Conservation (phyloP, 257 asterid species). For the Linderniella brevidens region DNA sequence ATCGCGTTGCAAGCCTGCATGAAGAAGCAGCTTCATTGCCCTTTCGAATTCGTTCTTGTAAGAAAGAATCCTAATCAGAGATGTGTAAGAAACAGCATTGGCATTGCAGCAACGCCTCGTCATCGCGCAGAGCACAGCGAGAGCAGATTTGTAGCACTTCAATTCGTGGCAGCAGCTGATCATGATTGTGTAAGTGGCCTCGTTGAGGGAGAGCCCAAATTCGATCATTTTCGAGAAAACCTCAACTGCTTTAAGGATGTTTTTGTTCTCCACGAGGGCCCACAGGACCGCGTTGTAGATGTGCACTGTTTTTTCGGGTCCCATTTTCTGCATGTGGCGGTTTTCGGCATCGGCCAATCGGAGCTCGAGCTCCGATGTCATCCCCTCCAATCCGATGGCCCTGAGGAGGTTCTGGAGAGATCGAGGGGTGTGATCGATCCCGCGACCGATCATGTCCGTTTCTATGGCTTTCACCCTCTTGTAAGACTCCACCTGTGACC, state of each 20-base stretch:
- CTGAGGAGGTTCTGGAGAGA: conserved; percentile 55
- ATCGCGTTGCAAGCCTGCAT: conserved; percentile 41
- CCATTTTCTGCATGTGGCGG: conserved; percentile 15
- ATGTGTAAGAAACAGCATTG: conserved; percentile 31
- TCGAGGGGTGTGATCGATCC: conserved; percentile 53
- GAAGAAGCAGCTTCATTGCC: conserved; percentile 37
- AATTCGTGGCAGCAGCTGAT: conserved; percentile 44
- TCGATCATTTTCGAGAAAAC: conserved; percentile 54
- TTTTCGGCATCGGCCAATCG: conserved; percentile 41
- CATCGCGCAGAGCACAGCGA: conserved; percentile 51
- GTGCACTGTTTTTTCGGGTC: conserved; percentile 17
- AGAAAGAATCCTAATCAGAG: conserved; percentile 47
- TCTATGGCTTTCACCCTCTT: conserved; percentile 63
- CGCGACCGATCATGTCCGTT: conserved; percentile 67
- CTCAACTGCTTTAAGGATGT: conserved; percentile 31
- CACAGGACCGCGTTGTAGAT: conserved; percentile 54
- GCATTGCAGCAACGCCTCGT: conserved; percentile 49
- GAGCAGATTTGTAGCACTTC: conserved; percentile 53
- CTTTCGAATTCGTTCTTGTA: conserved; percentile 30
- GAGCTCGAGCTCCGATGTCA: conserved; percentile 40
- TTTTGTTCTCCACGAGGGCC: conserved; percentile 61
- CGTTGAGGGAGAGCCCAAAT: conserved; percentile 38
- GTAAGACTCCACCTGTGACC: conserved; percentile 52
- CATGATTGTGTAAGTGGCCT: conserved; percentile 48
- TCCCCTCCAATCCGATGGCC: conserved; percentile 75